phyloP scores from a whole-genome alignment of 179 eudicot species.

The Corrigiola litoralis region DNA sequence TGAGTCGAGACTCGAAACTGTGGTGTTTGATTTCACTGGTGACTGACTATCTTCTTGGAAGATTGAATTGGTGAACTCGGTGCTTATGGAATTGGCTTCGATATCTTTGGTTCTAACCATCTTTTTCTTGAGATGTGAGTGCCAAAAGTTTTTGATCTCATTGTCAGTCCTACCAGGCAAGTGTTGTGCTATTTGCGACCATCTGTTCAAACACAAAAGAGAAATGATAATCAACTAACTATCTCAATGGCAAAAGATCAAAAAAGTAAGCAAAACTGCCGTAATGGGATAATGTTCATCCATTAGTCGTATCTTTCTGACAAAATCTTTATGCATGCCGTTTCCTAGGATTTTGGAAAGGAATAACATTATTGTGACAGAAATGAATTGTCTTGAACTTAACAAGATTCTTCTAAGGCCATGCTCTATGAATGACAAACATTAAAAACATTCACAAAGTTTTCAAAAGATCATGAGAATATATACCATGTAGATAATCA shows the following conservation, averaged over 20 bases:
- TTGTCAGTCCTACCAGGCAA: slow-evolving; percentile 87
- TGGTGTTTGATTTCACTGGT: slow-evolving; percentile 22
- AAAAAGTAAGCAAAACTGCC: not conserved
- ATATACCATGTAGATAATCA: too few species aligned
- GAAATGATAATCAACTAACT: not conserved
- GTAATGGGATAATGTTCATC: not conserved
- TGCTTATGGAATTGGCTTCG: slow-evolving; percentile 11
- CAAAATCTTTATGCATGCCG: not conserved
- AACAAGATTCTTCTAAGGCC: too few species aligned
- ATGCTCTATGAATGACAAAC: too few species aligned
- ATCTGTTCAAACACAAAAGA: slow-evolving; percentile 35
- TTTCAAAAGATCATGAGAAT: too few species aligned
- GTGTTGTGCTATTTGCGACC: slow-evolving; percentile 81
- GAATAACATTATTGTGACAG: too few species aligned
- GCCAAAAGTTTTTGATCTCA: slow-evolving; percentile 86
- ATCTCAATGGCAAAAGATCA: not conserved
- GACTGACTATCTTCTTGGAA: slow-evolving; percentile 18
- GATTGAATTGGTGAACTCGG: slow-evolving; percentile 6
- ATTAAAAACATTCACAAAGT: too few species aligned
- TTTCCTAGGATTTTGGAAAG: too few species aligned
- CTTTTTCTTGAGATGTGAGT: slow-evolving; percentile 71
- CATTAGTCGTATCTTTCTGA: not conserved
- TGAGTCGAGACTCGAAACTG: slow-evolving; percentile 33
- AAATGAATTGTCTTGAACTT: too few species aligned
- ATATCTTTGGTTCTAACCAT: slow-evolving; percentile 4